Evolutionary conservation across 176 grass and related monocot species (phyloP).

Genomic region (Pontederia paniculata): DNA sequence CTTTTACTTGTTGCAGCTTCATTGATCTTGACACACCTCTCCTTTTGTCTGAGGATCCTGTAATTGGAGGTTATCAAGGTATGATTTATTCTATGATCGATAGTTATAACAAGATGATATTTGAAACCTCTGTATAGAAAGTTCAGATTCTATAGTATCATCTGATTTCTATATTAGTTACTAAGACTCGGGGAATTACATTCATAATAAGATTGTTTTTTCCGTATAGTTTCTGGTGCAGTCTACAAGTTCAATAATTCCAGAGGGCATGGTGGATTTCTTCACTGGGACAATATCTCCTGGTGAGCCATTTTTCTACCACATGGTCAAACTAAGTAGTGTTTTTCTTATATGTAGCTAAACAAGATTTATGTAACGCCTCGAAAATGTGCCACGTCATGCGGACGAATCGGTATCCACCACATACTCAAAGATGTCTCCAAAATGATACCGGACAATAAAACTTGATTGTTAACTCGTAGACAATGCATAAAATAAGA

Average conservation of each 20-base stretch:
- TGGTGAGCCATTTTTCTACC: conserved; percentile 30
- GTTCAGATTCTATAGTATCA: neutral
- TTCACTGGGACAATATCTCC: conserved; percentile 61
- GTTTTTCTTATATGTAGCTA: neutral
- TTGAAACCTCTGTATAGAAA: neutral
- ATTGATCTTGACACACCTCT: conserved; percentile 90
- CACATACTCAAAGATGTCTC: no score
- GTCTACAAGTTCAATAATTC: conserved; percentile 79
- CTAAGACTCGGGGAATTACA: neutral
- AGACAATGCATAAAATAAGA: no score
- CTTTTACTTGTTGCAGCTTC: conserved; percentile 47
- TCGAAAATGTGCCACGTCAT: no score
- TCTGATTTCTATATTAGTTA: neutral
- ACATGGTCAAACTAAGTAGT: neutral
- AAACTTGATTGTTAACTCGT: no score
- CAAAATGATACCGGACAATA: no score
- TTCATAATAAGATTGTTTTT: neutral
- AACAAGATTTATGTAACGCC: no score
- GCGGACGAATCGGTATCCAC: no score
- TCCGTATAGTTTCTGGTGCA: conserved; percentile 41
- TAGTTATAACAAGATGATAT: neutral
- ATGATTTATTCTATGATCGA: neutral
- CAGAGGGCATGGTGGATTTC: conserved; percentile 79
- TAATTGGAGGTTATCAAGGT: conserved; percentile 84
- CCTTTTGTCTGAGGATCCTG: conserved; percentile 81